A percentile compares a stretch with the other conserved stretches of the same genome.
Evolutionary conservation across 2,329 filamentous ascomycete genomes (phyloP).

Genomic region (Didymella sp.): DNA sequence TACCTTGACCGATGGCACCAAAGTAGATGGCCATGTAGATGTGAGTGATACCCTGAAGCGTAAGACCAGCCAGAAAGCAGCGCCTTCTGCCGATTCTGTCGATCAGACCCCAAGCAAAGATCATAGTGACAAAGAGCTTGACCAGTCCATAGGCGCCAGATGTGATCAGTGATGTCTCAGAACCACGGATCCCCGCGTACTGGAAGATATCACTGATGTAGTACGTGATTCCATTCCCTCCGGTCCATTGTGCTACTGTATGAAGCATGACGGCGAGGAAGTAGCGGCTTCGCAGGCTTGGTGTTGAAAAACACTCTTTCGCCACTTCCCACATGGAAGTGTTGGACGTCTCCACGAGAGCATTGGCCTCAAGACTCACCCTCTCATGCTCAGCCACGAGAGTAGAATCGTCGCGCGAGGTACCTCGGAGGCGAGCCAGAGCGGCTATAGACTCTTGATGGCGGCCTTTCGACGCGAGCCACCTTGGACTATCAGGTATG

Average conservation of each 20-base stretch:
- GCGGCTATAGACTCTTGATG: not conserved
- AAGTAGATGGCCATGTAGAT: slow-evolving; percentile 4
- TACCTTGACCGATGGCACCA: not conserved
- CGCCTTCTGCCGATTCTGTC: not conserved
- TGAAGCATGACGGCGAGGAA: not conserved
- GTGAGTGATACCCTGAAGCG: not conserved
- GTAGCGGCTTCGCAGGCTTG: not conserved
- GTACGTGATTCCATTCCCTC: not conserved
- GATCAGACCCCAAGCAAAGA: slow-evolving; percentile 1
- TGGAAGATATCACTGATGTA: not conserved
- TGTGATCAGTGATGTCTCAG: not conserved
- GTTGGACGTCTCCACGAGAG: not conserved
- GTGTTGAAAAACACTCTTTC: not conserved
- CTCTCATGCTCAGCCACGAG: not conserved
- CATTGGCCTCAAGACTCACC: not conserved
- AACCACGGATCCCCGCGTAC: not conserved
- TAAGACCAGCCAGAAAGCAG: not conserved
- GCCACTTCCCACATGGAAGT: not conserved
- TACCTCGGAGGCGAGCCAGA: not conserved
- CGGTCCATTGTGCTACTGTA: not conserved
- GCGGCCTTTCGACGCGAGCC: not conserved
- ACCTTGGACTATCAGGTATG: not conserved
- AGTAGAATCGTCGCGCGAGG: not conserved
- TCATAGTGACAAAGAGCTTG: not conserved
- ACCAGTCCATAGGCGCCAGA: not conserved